Conservation (phyloP, 305 asterid genomes). For the Ilex paraguariensis region DNA sequence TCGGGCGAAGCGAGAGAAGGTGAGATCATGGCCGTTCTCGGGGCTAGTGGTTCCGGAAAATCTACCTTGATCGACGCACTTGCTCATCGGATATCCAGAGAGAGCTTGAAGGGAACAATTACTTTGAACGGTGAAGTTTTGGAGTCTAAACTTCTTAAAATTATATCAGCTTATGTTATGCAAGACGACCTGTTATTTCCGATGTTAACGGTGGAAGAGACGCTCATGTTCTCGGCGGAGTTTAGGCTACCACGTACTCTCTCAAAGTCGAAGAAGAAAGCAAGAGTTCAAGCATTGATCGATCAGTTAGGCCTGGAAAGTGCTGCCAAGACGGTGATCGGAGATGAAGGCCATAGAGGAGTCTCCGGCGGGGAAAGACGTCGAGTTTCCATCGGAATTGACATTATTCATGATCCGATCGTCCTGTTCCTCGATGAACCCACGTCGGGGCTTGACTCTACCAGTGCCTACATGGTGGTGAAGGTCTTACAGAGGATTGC, state of each 20-base stretch:
- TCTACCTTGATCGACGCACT: conserved; percentile 35
- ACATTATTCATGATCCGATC: conserved; percentile 47
- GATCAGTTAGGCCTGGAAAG: conserved; percentile 14
- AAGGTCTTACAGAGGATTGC: conserved; percentile 50
- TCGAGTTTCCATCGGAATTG: conserved; percentile 44
- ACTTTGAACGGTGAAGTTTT: conserved; percentile 33
- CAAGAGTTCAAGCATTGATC: conserved; percentile 15
- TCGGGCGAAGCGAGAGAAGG: conserved; percentile 38
- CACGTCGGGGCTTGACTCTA: conserved; percentile 44
- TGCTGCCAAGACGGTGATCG: conserved; percentile 30
- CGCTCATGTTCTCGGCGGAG: conserved; percentile 34
- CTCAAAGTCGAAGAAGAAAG: conserved; percentile 26
- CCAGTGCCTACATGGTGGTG: conserved; percentile 49
- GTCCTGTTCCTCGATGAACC: conserved; percentile 45
- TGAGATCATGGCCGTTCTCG: conserved; percentile 26
- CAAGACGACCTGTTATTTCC: conserved; percentile 37
- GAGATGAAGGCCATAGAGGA: conserved; percentile 46
- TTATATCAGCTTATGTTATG: conserved; percentile 41
- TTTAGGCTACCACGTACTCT: conserved; percentile 26
- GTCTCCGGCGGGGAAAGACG: conserved; percentile 47
- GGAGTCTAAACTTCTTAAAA: conserved; percentile 22
- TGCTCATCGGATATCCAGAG: conserved; percentile 18
- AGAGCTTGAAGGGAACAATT: conserved; percentile 19
- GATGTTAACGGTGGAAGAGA: conserved; percentile 29
- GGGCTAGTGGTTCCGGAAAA: conserved; percentile 37